Evolutionary conservation across 495 filamentous ascomycete species (phyloP).

Genomic region (Margaritispora aquatica): DNA sequence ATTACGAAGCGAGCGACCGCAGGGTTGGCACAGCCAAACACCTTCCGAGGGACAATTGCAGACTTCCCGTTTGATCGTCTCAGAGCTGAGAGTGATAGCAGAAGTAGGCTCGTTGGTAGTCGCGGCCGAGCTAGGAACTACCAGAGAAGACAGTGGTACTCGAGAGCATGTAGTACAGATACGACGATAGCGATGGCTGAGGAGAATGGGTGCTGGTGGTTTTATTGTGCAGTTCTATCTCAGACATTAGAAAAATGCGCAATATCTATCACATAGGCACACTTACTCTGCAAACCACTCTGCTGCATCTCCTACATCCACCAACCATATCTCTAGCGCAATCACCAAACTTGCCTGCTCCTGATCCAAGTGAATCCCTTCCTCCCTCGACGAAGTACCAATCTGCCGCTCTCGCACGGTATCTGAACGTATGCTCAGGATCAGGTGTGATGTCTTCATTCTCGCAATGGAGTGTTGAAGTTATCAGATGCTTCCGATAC

Average conservation of each 20-base stretch:
- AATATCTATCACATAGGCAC: background rate
- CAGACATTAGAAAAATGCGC: background rate
- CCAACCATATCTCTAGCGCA: conserved; percentile 83
- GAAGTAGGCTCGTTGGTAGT: background rate
- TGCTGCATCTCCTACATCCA: conserved; percentile 72
- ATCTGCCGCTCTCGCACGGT: conserved; percentile 42
- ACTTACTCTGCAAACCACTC: conserved; percentile 70
- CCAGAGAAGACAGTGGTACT: conserved; percentile 47
- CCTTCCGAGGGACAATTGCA: conserved; percentile 58
- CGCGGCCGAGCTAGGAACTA: background rate
- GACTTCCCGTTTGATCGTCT: conserved; percentile 48
- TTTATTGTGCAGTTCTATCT: conserved; percentile 79
- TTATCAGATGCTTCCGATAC: conserved; percentile 63
- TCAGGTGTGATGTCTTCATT: conserved; percentile 50
- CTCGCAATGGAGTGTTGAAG: conserved; percentile 69
- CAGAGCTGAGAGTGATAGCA: conserved; percentile 17
- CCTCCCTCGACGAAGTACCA: conserved; percentile 45
- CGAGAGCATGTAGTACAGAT: conserved; percentile 68
- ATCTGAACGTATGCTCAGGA: conserved; percentile 41
- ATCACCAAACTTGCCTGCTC: conserved; percentile 54
- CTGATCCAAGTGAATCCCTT: conserved; percentile 12
- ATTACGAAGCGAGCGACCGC: conserved; percentile 60
- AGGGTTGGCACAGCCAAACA: conserved; percentile 77
- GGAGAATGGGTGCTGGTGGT: conserved; percentile 51
- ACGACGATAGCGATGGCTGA: conserved; percentile 67